These are phyloP conservation scores for Raffaelea arxii DNA, from an alignment of 2,329 filamentous ascomycete species.

Conservation along the genomic window DNA sequence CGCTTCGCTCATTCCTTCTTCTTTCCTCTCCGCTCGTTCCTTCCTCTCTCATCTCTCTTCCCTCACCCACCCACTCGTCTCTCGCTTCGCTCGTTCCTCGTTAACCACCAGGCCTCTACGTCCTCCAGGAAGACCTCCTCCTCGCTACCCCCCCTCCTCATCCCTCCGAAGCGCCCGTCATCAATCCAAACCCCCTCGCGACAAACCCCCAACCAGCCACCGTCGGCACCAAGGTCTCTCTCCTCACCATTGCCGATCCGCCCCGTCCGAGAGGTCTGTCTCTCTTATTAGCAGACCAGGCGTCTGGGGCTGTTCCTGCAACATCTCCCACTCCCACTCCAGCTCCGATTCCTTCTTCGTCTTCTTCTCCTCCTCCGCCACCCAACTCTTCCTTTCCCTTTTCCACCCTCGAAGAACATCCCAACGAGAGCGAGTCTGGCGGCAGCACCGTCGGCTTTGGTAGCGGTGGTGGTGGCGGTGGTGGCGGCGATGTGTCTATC, in stretches of 20 bases:
- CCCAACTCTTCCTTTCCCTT: background rate
- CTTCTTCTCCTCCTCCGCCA: conserved; percentile 31
- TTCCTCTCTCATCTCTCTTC: too few relatives aligned
- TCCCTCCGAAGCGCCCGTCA: conserved; percentile 79
- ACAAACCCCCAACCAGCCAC: conserved; percentile 78
- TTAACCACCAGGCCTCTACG: conserved; percentile 86
- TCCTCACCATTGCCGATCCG: conserved; percentile 61
- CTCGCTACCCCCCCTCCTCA: conserved; percentile 92
- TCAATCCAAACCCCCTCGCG: conserved; percentile 84
- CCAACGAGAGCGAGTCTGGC: conserved; percentile 10
- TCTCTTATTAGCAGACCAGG: conserved; percentile 35
- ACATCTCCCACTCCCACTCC: conserved; percentile 9
- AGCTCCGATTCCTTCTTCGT: too few relatives aligned
- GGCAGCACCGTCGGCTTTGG: background rate
- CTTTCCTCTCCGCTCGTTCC: too few relatives aligned
- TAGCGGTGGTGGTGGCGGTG: background rate
- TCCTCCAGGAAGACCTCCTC: conserved; percentile 80
- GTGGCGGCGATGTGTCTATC: conserved; percentile 5
- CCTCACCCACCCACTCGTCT: too few relatives aligned
- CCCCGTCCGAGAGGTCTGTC: conserved; percentile 43
- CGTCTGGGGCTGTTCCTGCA: conserved; percentile 30
- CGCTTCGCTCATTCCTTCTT: too few relatives aligned
- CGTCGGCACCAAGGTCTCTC: conserved; percentile 72
- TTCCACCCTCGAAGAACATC: conserved; percentile 9
- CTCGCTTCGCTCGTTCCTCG: too few relatives aligned